A percentile compares a stretch with the other conserved stretches of the same genome.
Evolutionary conservation across 2,329 filamentous ascomycete genomes (phyloP).

Genomic region (Ophiostoma sp.): DNA sequence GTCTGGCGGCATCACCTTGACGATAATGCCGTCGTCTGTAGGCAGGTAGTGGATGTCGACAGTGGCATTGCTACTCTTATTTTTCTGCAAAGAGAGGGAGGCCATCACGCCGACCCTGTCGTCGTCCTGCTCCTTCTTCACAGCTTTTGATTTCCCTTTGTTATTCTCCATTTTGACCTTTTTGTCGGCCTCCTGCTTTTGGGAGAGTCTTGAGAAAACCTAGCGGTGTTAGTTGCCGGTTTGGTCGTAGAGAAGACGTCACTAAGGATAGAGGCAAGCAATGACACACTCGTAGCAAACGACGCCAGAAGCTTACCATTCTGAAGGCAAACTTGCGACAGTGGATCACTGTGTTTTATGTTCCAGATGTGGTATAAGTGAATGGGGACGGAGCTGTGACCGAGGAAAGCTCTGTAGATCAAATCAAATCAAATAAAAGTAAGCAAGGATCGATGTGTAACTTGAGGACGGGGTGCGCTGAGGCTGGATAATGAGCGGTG

Average conservation of each 20-base stretch:
- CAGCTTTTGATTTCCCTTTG: background rate
- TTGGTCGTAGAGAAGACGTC: background rate
- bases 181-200: background rate
- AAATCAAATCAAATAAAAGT: too few species aligned
- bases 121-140: background rate
- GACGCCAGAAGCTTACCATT: background rate
- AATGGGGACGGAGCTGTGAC: background rate
- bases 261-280: background rate
- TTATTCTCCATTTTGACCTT: background rate
- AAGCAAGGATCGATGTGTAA: too few species aligned
- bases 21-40: conserved; percentile 38
- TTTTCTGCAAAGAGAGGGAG: background rate
- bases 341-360: background rate
- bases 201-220: background rate
- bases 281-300: background rate
- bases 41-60: conserved; percentile 28
- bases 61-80: background rate
- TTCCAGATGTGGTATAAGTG: background rate
- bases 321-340: background rate
- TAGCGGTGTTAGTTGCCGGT: background rate
- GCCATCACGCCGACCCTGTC: background rate
- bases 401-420: too few species aligned
- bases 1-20: conserved; percentile 44
- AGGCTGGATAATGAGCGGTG: too few species aligned
- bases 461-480: too few species aligned